phyloP scores from a whole-genome alignment of 2,329 filamentous ascomycete genomes.

The Pyricularia grisea region DNA sequence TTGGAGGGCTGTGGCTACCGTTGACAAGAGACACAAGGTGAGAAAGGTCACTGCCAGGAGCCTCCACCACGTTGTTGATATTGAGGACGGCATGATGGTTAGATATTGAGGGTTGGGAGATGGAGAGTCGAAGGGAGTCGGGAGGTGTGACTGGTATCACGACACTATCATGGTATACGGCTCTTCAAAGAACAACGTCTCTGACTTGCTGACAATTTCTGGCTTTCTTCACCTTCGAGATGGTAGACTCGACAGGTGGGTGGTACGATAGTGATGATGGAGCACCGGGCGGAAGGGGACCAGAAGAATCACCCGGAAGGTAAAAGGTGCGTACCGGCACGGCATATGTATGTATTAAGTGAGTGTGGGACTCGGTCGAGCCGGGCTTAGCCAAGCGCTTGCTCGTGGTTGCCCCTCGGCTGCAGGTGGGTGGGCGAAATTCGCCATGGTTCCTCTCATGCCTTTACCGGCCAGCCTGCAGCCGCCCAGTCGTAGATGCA shows the following conservation, averaged over 20 bases:
- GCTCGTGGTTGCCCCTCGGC: neutral
- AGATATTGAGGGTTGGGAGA: neutral
- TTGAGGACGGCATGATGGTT: neutral
- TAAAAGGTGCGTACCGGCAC: neutral
- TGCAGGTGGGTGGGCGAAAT: neutral
- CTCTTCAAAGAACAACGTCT: neutral
- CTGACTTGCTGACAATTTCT: neutral
- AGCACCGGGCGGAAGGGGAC: constrained; percentile 6
- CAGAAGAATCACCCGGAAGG: neutral
- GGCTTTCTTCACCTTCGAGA: neutral
- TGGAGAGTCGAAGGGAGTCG: neutral
- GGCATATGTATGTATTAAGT: neutral
- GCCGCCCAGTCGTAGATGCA: neutral
- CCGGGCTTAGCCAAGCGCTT: neutral
- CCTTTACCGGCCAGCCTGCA: neutral
- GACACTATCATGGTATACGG: neutral
- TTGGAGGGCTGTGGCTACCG: constrained; percentile 23
- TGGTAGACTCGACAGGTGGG: neutral
- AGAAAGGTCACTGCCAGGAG: constrained; percentile 12
- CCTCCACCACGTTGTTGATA: constrained; percentile 4
- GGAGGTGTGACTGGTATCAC: neutral
- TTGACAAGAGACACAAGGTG: neutral
- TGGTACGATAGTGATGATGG: neutral
- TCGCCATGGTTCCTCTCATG: neutral
- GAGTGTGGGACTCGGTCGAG: neutral